Evolutionary conservation across 345 rosid genomes (phyloP).

Genomic region (Angophora floribunda): DNA sequence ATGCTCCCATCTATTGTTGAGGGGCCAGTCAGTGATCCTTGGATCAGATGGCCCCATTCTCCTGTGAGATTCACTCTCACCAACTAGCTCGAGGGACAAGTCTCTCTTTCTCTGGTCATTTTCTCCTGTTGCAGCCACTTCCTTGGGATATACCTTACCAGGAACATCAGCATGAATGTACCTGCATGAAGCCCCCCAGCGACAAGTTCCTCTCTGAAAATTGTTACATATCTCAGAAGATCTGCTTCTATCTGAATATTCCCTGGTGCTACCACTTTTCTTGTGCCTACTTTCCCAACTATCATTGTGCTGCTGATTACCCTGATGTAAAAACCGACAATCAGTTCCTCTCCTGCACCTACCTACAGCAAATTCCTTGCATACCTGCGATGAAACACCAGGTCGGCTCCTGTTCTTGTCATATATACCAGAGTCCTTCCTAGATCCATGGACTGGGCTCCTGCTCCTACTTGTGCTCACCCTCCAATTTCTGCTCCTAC

Average conservation of each 20-base stretch:
- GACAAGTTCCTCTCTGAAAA: constrained; percentile 60
- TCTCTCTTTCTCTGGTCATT: constrained; percentile 17
- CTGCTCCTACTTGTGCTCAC: constrained; percentile 58
- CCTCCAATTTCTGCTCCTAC: constrained; percentile 46
- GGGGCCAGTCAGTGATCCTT: constrained; percentile 19
- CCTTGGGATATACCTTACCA: constrained; percentile 16
- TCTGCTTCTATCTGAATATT: constrained; percentile 17
- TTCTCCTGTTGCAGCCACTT: constrained; percentile 17
- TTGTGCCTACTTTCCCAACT: constrained; percentile 41
- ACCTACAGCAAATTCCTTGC: constrained; percentile 57
- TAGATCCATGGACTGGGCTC: constrained; percentile 53
- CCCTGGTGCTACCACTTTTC: constrained; percentile 33
- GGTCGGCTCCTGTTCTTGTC: constrained; percentile 54
- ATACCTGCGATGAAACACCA: constrained; percentile 33
- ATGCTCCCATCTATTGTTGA: constrained; percentile 23
- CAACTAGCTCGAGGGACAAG: not conserved
- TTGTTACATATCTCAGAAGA: constrained; percentile 7
- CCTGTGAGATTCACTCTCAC: not conserved
- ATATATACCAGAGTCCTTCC: constrained; percentile 48
- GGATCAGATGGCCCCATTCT: constrained; percentile 11
- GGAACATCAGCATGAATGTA: constrained; percentile 66
- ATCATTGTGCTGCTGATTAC: constrained; percentile 28
- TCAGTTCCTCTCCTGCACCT: constrained; percentile 67
- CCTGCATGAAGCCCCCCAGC: constrained; percentile 71
- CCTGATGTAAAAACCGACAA: constrained; percentile 48